phyloP scores from a whole-genome alignment of 805 yeast species.

The Candida koratica region DNA sequence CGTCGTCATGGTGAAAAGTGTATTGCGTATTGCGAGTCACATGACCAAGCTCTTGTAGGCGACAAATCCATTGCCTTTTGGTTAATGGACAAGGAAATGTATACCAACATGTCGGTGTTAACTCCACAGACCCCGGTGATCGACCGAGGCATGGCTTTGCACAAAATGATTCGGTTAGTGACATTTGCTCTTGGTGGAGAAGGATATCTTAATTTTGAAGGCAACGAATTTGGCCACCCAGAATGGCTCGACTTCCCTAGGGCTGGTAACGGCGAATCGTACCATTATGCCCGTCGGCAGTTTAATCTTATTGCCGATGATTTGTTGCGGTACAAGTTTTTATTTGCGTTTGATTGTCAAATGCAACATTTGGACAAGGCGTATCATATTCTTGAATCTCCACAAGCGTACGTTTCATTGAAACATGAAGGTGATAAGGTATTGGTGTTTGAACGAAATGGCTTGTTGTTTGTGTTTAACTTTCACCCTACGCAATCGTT shows the following conservation, averaged over 20 bases:
- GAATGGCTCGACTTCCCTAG: constrained; percentile 99
- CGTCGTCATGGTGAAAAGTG: constrained; percentile 86
- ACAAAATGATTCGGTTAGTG: constrained; percentile 81
- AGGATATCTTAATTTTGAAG: constrained; percentile 93
- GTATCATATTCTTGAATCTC: constrained; percentile 67
- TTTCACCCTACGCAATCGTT: constrained; percentile 83
- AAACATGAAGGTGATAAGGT: constrained; percentile 89
- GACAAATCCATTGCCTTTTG: constrained; percentile 95
- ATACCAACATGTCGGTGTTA: constrained; percentile 84
- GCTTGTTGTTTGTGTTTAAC: constrained; percentile 80
- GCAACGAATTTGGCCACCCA: constrained; percentile 98
- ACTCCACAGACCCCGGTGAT: constrained; percentile 70
- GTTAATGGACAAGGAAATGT: constrained; percentile 98
- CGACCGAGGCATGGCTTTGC: constrained; percentile 87
- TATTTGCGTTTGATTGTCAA: constrained; percentile 79
- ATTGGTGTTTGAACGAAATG: constrained; percentile 83
- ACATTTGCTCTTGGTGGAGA: constrained; percentile 96
- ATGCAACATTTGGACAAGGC: constrained; percentile 73
- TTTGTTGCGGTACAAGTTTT: constrained; percentile 69
- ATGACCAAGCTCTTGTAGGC: constrained; percentile 96
- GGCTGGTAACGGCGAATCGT: constrained; percentile 79
- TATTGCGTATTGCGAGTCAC: constrained; percentile 89
- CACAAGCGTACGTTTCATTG: constrained; percentile 76
- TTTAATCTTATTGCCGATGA: constrained; percentile 82
- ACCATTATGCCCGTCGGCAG: constrained; percentile 93